Evolutionary conservation across 108 stramenopile genomes (phyloP).

Genomic region (Pseudonitzschia multiseries): DNA sequence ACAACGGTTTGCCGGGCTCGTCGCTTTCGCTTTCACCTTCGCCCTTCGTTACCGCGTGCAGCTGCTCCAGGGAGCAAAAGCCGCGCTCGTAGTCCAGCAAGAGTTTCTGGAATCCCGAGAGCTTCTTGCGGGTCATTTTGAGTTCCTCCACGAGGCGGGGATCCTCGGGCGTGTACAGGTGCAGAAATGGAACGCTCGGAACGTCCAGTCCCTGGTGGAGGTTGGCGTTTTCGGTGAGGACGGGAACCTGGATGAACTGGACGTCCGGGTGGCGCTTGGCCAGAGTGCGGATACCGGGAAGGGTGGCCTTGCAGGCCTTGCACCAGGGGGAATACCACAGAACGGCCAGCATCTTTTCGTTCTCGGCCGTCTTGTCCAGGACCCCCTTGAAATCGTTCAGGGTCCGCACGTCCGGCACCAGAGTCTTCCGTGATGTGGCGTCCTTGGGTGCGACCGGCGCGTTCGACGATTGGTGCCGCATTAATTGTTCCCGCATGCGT

Average conservation of each 20-base stretch:
- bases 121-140: slow-evolving; percentile 23
- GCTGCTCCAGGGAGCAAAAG: slow-evolving; percentile 22
- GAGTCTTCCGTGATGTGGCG: not conserved
- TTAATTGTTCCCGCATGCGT: slow-evolving; percentile 6
- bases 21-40: not conserved
- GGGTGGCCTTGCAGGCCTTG: slow-evolving; percentile 71
- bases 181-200: slow-evolving; percentile 62
- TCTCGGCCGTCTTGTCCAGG: slow-evolving; percentile 33
- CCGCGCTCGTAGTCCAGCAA: slow-evolving; percentile 24
- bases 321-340: slow-evolving; percentile 84
- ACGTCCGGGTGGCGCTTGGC: slow-evolving; percentile 46
- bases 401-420: slow-evolving; percentile 43
- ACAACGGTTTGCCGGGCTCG: not conserved
- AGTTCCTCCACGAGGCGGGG: slow-evolving; percentile 62
- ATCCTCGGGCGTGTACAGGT: slow-evolving; percentile 65
- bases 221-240: slow-evolving; percentile 62
- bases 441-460: not conserved
- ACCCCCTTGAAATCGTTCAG: slow-evolving; percentile 60
- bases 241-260: slow-evolving; percentile 71
- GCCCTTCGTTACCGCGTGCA: not conserved
- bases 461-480: not conserved
- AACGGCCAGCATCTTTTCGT: slow-evolving; percentile 58
- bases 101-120: slow-evolving; percentile 26
- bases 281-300: slow-evolving; percentile 58
- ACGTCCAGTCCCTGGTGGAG: slow-evolving; percentile 78